Evolutionary conservation across 2,329 filamentous ascomycete genomes (phyloP), one percentile per base, ranked within the genome.

Genomic region (Fusarium chlamydosporum): DNA sequence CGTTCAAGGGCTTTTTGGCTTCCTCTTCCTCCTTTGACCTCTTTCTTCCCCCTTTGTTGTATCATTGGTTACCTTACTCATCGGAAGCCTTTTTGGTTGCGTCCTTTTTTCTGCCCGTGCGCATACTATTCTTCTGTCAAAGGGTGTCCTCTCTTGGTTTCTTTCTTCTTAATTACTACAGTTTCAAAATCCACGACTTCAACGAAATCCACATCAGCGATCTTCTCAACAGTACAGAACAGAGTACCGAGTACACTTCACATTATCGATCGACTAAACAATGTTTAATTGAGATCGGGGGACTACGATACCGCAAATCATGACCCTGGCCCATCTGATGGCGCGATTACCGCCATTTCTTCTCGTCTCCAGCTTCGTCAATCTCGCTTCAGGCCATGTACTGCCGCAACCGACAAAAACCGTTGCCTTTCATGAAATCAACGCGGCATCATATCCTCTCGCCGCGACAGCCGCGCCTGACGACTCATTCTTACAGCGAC

Each of bases 321-420:
- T 77, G 74, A 75, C 75, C 58, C 67, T 66, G 54, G 58, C 62
- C 70, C 62, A 75, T 65, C 69, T 75, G 46, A 77, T 81, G 71
- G 72, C 77, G 53, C 79, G 75, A 23, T 71, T 82, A 42, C 79
- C 81, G 18, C 74, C 77, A 41, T 70, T 77, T 45, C 71, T 82
- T 40, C 61, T 81, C 47, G 59, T 82, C 65, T 75, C 76, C 51
- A 72, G 74, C 41, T 70, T 81, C 33, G 67, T 79, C 64, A 70
- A 72, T 34, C 62, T 77, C 56, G 73, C 78, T 18, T 60, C 74
- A n/a, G 78, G 77, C 43, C 77, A 83, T 73, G 78, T 75, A 46
- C 72, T 84, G 16, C 82, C 82, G 18, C 79, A 76, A 40, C 78
- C 82, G 54, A 83, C 82, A 8, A 74, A 76, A 57, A 76, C 80